Base-by-base conservation (phyloP, 1,284 basidiomycete genomes). In the Mycena sp. region DNA sequence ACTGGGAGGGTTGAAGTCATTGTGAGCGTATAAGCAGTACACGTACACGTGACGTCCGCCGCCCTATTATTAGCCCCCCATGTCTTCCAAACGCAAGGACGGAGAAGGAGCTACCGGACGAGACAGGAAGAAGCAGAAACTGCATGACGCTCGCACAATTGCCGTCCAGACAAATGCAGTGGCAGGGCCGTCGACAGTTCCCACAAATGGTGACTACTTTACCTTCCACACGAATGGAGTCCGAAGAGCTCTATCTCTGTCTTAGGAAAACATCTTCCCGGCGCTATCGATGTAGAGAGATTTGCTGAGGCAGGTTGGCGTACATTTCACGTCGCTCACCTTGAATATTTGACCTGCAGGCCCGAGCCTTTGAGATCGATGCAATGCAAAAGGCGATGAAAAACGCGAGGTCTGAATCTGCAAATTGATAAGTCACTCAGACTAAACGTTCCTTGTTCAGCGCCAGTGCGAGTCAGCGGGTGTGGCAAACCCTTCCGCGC, bases 401-500 rank as follows among this genome's bases (percentile, higher is more conserved):
- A 75, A 83, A 81, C 41, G 89, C 94, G 40, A 85, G 88, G 95
- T 90, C 9, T 37, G 6, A 67, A n/a, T 37, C 38, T 56, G n/a
- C 40, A 41, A 10, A 19, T 10, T 10, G n/a, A 41, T 7, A 41
- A 55, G 32, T 35, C 35, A 35, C 55, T 26, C 10, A 5, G 25
- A 32, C 2, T 5, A 23, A 49, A 11, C 25, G 23, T 28, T 46
- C 17, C 17, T 29, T 69, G 76, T 76, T 19, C 70, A 87, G 86
- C 57, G 78, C 75, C 35, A 86, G 85, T 64, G 86, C 89, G 25
- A 92, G 89, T 0, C 88, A 92, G 63, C 83, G 96, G 59, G 93
- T 90, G 1, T 98, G 96, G 87, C 96, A 98, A 76, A 88, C 91
- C 16, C 83, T 98, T 10, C 96, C 96, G 11, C 85, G 96, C 23